phyloP scores from a whole-genome alignment of 2,329 filamentous ascomycete species.

The Stachybotrys elegans region DNA sequence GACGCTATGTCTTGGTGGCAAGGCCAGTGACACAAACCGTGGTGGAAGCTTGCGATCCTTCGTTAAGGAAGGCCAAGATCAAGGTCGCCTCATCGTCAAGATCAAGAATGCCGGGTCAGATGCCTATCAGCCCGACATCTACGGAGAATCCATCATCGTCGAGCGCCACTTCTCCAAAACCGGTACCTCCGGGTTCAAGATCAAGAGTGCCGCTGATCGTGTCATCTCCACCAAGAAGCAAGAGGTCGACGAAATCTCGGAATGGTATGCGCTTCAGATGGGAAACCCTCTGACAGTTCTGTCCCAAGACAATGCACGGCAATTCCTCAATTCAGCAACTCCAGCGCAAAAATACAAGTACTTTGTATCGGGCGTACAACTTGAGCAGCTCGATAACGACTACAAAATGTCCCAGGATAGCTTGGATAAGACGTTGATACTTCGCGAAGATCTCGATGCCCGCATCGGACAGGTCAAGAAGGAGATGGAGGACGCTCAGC shows the following conservation, averaged over 20 bases:
- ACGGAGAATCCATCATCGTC: constrained; percentile 81
- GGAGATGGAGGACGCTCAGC: constrained; percentile 53
- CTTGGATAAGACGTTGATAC: constrained; percentile 56
- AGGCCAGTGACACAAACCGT: constrained; percentile 87
- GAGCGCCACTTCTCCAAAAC: constrained; percentile 79
- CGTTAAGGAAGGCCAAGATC: constrained; percentile 83
- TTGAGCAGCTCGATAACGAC: constrained; percentile 87
- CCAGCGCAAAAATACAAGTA: constrained; percentile 90
- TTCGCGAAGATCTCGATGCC: constrained; percentile 29
- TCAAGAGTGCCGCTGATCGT: constrained; percentile 68
- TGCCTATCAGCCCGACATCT: constrained; percentile 77
- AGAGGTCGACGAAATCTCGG: constrained; percentile 87
- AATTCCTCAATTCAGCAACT: constrained; percentile 83
- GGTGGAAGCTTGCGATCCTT: constrained; percentile 85
- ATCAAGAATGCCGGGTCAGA: constrained; percentile 87
- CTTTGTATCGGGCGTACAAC: constrained; percentile 89
- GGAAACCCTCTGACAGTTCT: constrained; percentile 96
- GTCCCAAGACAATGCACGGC: constrained; percentile 89
- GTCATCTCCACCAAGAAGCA: constrained; percentile 76
- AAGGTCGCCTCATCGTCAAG: constrained; percentile 70
- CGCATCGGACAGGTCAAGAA: constrained; percentile 30
- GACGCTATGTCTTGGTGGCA: constrained; percentile 90
- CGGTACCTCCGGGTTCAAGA: constrained; percentile 77
- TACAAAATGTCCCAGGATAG: constrained; percentile 80
- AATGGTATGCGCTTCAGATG: constrained; percentile 89